Base-by-base conservation (phyloP, 768 basidiomycete genomes). In the Hygrocybe punicea region DNA sequence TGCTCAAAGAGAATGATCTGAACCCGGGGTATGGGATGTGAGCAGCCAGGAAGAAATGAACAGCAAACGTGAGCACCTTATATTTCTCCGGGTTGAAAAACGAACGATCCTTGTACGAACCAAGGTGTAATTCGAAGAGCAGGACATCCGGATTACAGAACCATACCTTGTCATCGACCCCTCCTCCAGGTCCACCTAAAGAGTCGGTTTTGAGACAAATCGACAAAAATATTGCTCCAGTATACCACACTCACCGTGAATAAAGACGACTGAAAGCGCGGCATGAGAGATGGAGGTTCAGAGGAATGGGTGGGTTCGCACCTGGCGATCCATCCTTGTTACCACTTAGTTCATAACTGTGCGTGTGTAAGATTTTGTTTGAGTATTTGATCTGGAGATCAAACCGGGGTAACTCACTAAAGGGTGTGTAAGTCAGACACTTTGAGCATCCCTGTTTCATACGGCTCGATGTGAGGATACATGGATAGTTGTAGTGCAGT, bases 1-100 rank as follows among this genome's bases (percentile, higher is more conserved):
- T 98, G 95, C 71, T 97, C 94, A 62, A 93, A 84, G 21, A 96
- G 79, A 59, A 96, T 72, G 64, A 95, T 91, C 88, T 91, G 53
- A 21, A 56, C 60, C 3, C 14, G 58, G 51, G 39, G 17, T 24
- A 19, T 21, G 19, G 36, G 14, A 19, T 19, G 13, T 36, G 11
- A 10, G 23, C 14, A 4, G 40, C 19, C 45, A 5, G 17, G 16
- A 44, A 34, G 44, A 33, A n/a, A 54, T 36, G 13, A 25, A 34
- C 16, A 34, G 51, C n/a, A n/a, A 49, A 11, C 23, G 35, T 25
- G 61, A 62, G 40, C 45, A 85, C 90, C 76, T 89, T 91, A 78
- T 94, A 96, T 66, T 91, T 89, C 34, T 78, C 69, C 3, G 92
- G 91, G 65, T 94, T 84, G 72, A 95, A 95, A 76, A 87, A 94